Evolutionary conservation across 1,284 basidiomycete species (phyloP).

Genomic region (Trichosporon asahii): DNA sequence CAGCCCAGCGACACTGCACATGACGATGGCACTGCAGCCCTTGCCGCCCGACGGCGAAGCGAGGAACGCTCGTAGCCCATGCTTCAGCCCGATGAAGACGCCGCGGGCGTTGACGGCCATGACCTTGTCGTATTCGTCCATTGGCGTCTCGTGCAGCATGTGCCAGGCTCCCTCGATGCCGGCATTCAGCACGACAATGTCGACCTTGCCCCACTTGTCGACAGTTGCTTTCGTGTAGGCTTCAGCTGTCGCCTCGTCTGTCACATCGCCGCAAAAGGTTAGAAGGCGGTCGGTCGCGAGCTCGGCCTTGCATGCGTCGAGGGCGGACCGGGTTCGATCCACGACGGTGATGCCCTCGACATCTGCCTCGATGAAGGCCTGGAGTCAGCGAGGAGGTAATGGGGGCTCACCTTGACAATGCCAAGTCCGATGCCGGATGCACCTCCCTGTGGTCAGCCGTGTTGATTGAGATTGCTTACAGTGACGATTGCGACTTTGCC

Average conservation of each 20-base stretch:
- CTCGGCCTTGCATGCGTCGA: not conserved
- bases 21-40: conserved; percentile 31
- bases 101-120: conserved; percentile 23
- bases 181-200: conserved; percentile 24
- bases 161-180: conserved; percentile 22
- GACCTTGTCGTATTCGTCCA: conserved; percentile 24
- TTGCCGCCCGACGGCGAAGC: conserved; percentile 24
- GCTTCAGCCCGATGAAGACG: conserved; percentile 33
- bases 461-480: not conserved
- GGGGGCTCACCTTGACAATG: conserved; percentile 14
- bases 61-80: conserved; percentile 28
- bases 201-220: conserved; percentile 25
- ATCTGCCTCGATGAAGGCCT: conserved; percentile 23
- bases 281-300: conserved; percentile 12
- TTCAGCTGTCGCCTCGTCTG: conserved; percentile 14
- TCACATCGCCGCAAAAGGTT: conserved; percentile 19
- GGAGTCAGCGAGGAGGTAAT: not conserved
- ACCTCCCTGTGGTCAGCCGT: conserved; percentile 19
- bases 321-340: conserved; percentile 12
- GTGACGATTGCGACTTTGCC: conserved; percentile 20
- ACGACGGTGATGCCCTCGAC: conserved; percentile 25
- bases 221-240: conserved; percentile 16
- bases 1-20: conserved; percentile 31
- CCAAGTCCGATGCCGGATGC: conserved; percentile 28
- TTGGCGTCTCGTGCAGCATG: conserved; percentile 18